Evolutionary conservation across 345 rosid species (phyloP), one percentile per base, ranked within the genome.

Genomic region (Moricandia moricandioides): DNA sequence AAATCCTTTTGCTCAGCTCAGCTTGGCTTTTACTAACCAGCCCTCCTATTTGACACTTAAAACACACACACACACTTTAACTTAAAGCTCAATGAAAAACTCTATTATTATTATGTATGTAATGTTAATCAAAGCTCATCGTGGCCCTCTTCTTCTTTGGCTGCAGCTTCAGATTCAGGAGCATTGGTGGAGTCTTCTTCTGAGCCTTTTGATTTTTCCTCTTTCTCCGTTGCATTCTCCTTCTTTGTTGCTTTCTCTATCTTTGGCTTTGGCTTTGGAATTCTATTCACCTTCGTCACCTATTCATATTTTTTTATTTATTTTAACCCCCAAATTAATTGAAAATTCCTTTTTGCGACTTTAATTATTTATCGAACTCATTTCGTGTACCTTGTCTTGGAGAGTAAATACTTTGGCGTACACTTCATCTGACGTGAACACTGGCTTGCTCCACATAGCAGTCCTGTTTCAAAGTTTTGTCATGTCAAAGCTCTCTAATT

Each of bases 261-360:
- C 79, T 89, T 91, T 13, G 96, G 96, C 83, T 90, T 95, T 37
- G 98, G 99, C 85, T 90, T 92, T 8, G 99, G 94, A 37, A 95
- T 95, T 76, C 68, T 88, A 68, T 84, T 83, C 11, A 88, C 81
- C 27, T 84, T 84, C 1, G 85, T 72, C 10, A 88, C 92, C 99
- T 95, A 16, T 0, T 40, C 21, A 3, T 21, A 29, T 7, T 11
- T 27, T 2, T 51, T 27, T 1, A 1, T 27, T 27, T 29, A 13
- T n/a, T 57, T 47, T n/a, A 47, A 39, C 21, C 31, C 62, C 30
- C 27, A 47, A 54, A 51, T 8, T 4, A 55, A 21, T n/a, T 54
- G 52, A 55, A 52, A 52, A 54, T 58, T 6, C 39, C 30, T 7
- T 13, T 6, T 55, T 21, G n/a, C 5, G 13, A 18, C 4, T 34